Evolutionary conservation across 2,329 filamentous ascomycete genomes (phyloP).

Genomic region (Ophiocordyceps camponoti-saundersi): DNA sequence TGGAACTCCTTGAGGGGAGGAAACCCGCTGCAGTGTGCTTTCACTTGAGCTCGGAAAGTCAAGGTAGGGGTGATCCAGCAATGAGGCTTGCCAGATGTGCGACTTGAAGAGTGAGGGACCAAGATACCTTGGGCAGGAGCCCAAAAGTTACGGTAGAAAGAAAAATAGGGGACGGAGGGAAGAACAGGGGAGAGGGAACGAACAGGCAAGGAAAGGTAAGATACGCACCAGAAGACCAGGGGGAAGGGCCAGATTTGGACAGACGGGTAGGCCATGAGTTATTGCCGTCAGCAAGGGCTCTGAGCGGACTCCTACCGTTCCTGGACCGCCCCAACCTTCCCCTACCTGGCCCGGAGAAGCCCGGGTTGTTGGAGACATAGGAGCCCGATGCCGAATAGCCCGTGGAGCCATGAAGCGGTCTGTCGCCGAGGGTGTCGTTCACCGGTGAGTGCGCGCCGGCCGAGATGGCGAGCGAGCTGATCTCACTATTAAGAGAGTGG

Average conservation of each 20-base stretch:
- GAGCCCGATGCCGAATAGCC: slow-evolving; percentile 24
- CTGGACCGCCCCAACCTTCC: slow-evolving; percentile 60
- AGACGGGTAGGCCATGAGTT: slow-evolving; percentile 35
- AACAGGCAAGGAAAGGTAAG: not conserved
- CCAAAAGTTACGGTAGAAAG: not conserved
- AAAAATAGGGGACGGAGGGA: not conserved
- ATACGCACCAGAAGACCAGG: slow-evolving; percentile 28
- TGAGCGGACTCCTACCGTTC: slow-evolving; percentile 44
- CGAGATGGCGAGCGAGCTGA: slow-evolving; percentile 18
- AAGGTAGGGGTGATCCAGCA: too few species aligned
- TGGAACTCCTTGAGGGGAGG: too few species aligned
- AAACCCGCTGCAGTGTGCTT: too few species aligned
- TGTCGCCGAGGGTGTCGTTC: slow-evolving; percentile 15
- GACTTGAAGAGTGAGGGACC: not conserved
- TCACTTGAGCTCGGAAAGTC: too few species aligned
- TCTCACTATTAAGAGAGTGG: slow-evolving; percentile 21
- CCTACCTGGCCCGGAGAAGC: slow-evolving; percentile 71
- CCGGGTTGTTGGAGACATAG: slow-evolving; percentile 30
- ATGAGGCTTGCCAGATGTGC: too few species aligned
- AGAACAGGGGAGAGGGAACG: not conserved
- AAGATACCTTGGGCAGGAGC: not conserved
- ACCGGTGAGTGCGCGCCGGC: slow-evolving; percentile 6
- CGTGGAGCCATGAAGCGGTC: slow-evolving; percentile 6
- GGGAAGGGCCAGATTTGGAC: slow-evolving; percentile 26
- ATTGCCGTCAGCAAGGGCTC: slow-evolving; percentile 40